phyloP scores from a whole-genome alignment of 768 basidiomycete genomes.

The Artomyces pyxidatus region DNA sequence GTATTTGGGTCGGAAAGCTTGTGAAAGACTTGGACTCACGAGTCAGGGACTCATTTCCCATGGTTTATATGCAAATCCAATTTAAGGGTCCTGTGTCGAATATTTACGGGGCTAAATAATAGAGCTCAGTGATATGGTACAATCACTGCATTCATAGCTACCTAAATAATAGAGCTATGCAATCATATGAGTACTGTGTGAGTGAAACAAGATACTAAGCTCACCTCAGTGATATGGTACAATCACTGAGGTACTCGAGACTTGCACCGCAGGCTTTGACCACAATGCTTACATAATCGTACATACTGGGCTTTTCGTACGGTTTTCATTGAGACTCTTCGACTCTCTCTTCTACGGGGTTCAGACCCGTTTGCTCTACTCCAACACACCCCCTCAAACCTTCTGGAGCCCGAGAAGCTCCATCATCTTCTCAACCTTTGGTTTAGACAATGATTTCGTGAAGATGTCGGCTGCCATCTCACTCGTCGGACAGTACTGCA shows the following conservation, averaged over 20 bases:
- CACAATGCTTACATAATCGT: not conserved
- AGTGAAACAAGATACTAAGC: no score
- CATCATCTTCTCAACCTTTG: not conserved
- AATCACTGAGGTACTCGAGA: no score
- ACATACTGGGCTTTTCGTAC: not conserved
- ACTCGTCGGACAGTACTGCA: constrained; percentile 16
- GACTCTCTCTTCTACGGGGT: no score
- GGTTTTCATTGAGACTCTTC: no score
- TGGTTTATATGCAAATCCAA: no score
- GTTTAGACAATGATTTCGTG: constrained; percentile 5
- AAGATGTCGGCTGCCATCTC: constrained; percentile 6
- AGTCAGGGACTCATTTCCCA: no score
- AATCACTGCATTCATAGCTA: not conserved
- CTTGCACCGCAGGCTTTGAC: no score
- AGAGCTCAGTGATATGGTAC: not conserved
- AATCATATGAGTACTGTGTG: not conserved
- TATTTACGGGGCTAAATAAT: not conserved
- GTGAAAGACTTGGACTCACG: no score
- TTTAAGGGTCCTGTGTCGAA: no score
- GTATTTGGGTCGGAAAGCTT: no score
- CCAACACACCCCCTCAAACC: not conserved
- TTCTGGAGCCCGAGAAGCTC: not conserved
- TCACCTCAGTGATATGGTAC: no score
- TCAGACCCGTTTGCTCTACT: not conserved
- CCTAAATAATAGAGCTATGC: not conserved